These are phyloP conservation scores for Hortaea werneckii DNA, from an alignment of 2,329 filamentous ascomycete genomes.

Conservation along the genomic window DNA sequence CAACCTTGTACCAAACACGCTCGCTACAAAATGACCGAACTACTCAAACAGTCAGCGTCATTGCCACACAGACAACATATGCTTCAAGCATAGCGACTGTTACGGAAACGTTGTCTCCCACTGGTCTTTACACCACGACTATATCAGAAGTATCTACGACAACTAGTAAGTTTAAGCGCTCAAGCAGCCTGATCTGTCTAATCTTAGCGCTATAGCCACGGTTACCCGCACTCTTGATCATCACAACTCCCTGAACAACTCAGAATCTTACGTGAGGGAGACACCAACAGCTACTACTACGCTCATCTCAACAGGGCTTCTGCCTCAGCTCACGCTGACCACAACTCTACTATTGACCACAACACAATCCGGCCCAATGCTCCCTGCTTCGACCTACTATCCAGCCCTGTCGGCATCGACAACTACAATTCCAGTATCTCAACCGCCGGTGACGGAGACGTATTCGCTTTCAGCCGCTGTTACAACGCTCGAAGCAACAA, in stretches of 20 bases:
- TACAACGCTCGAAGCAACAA: background rate
- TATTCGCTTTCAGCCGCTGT: background rate
- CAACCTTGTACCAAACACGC: background rate
- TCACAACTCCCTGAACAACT: background rate
- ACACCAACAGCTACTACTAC: background rate
- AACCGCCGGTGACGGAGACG: background rate
- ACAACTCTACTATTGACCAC: background rate
- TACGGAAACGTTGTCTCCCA: too few relatives aligned
- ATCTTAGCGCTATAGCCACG: background rate
- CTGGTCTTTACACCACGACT: background rate
- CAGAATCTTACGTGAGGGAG: too few relatives aligned
- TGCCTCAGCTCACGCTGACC: background rate
- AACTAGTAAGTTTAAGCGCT: background rate
- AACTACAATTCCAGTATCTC: background rate
- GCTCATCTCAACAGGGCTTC: background rate
- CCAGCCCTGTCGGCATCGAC: background rate
- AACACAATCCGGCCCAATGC: background rate
- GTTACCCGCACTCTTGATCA: background rate
- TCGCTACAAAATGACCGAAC: background rate
- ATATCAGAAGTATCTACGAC: background rate
- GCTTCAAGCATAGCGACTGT: background rate
- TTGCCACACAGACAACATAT: background rate
- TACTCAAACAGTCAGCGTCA: background rate
- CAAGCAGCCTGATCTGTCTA: background rate
- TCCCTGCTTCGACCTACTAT: background rate